Base-by-base conservation (phyloP, 345 rosid genomes). In the Acer yangbiense region DNA sequence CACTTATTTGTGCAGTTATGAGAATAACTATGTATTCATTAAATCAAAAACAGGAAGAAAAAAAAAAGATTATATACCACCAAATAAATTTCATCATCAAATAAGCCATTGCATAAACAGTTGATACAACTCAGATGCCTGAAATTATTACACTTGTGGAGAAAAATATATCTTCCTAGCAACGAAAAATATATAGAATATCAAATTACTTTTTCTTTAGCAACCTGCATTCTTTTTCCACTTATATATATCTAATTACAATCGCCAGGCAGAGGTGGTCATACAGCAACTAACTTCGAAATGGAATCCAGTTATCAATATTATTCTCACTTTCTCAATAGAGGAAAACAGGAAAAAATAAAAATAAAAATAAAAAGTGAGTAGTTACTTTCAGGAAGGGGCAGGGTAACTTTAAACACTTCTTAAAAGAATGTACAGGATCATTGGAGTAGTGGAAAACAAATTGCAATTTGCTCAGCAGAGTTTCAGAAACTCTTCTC, bases 141-240 rank as follows among this genome's bases (percentile, higher is more conserved):
- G 32, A 75, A 52, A 23, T n/a, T 32, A 65, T 75, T 75, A 61
- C 52, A 9, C 64, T 50, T 13, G 14, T n/a, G 52, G 54, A 55
- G 23, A 66, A 75, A 43, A 43, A 9, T 8, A 43, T 43, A 43
- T 43, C 46, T 43, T 43, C 46, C 46, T 43, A 43, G 46, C 46
- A 43, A 43, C 7, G 46, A 35, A 32, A 13, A 35, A 6, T 4
- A 69, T 20, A 44, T 35, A 67, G 23, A 39, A 2, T 39, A 44
- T 60, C 27, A 60, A 54, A 60, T 8, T 13, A 60, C 23, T 14
- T 60, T 60, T 60, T n/a, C 64, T 18, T 60, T 20, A 60, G 64
- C 64, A 7, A 12, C 23, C 9, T 60, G 27, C 64, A 60, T 60
- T 60, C 27, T 41, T 67, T 41, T 35, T 39, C 52, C 52, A 18